phyloP scores from a whole-genome alignment of 345 rosid species.

The Ceriops decandra region DNA sequence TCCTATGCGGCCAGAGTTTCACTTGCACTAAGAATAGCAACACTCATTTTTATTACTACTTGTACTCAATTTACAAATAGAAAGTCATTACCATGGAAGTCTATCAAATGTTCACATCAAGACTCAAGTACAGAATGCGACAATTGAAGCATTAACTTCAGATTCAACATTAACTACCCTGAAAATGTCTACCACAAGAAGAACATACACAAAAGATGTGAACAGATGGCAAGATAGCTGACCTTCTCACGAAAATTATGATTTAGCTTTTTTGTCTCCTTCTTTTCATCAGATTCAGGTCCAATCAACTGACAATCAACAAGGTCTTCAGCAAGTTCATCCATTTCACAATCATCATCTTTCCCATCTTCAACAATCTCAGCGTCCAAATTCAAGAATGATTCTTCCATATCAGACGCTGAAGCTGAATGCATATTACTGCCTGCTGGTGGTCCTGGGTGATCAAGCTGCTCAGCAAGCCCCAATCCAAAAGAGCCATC shows the following conservation, averaged over 20 bases:
- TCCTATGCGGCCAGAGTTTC: not conserved
- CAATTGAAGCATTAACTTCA: not conserved
- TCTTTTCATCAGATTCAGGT: slow-evolving; percentile 44
- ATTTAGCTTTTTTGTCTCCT: slow-evolving; percentile 35
- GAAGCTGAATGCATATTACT: slow-evolving; percentile 51
- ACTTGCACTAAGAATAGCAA: not conserved
- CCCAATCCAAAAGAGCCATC: slow-evolving; percentile 26
- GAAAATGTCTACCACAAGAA: slow-evolving; percentile 4
- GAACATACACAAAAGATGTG: slow-evolving; percentile 1
- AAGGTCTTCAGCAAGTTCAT: slow-evolving; percentile 49
- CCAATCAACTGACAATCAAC: slow-evolving; percentile 54
- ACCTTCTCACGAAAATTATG: slow-evolving; percentile 34
- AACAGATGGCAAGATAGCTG: slow-evolving; percentile 1
- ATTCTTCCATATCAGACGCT: slow-evolving; percentile 42
- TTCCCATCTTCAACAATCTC: slow-evolving; percentile 22
- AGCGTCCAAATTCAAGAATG: slow-evolving; percentile 34
- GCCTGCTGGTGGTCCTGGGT: slow-evolving; percentile 56
- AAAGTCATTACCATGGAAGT: not conserved
- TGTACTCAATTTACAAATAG: not conserved
- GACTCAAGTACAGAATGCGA: too few species aligned
- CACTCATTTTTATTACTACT: not conserved
- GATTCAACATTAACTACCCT: not conserved
- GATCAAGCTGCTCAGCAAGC: slow-evolving; percentile 56
- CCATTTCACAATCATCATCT: slow-evolving; percentile 36
- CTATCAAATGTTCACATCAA: slow-evolving; percentile 1